These are phyloP conservation scores for Aspergillus ustus DNA, from an alignment of 2,329 filamentous ascomycete species.

Conservation along the genomic window DNA sequence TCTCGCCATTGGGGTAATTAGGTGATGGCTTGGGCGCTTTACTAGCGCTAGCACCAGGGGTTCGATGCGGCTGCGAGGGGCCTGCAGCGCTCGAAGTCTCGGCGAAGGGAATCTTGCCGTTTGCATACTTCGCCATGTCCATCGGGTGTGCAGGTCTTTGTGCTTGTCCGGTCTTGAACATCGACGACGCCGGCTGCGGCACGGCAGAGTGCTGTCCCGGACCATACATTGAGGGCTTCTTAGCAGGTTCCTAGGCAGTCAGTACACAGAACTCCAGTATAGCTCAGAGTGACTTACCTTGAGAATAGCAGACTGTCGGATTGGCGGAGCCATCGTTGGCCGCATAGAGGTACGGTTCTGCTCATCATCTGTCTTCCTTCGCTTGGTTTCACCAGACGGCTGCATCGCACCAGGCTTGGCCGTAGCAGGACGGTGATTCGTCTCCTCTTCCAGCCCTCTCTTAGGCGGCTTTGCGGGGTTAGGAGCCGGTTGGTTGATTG, in stretches of 20 bases:
- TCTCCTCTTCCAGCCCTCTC: slow-evolving; percentile 69
- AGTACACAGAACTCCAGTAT: background rate
- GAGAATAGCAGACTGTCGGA: slow-evolving; percentile 75
- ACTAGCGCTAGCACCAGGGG: slow-evolving; percentile 61
- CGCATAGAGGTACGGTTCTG: slow-evolving; percentile 65
- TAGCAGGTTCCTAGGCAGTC: slow-evolving; percentile 34
- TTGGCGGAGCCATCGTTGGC: slow-evolving; percentile 79
- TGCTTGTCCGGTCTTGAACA: slow-evolving; percentile 56
- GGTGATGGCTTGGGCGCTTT: slow-evolving; percentile 69
- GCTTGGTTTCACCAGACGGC: slow-evolving; percentile 75
- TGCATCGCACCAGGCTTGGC: slow-evolving; percentile 53
- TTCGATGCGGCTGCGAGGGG: slow-evolving; percentile 61
- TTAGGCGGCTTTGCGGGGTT: slow-evolving; percentile 76
- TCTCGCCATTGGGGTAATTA: slow-evolving; percentile 84
- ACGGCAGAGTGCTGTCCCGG: slow-evolving; percentile 41
- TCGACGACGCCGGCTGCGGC: slow-evolving; percentile 36
- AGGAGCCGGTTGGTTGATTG: slow-evolving; percentile 65
- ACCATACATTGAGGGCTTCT: slow-evolving; percentile 50
- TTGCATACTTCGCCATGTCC: slow-evolving; percentile 86
- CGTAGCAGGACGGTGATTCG: slow-evolving; percentile 50
- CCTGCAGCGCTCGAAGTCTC: slow-evolving; percentile 63
- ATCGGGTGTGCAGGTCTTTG: slow-evolving; percentile 69
- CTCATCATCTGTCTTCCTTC: slow-evolving; percentile 76
- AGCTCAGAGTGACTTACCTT: slow-evolving; percentile 48
- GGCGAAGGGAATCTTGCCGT: slow-evolving; percentile 87